phyloP scores from a whole-genome alignment of 1,284 basidiomycete genomes.

The Ustilago cynodontis region DNA sequence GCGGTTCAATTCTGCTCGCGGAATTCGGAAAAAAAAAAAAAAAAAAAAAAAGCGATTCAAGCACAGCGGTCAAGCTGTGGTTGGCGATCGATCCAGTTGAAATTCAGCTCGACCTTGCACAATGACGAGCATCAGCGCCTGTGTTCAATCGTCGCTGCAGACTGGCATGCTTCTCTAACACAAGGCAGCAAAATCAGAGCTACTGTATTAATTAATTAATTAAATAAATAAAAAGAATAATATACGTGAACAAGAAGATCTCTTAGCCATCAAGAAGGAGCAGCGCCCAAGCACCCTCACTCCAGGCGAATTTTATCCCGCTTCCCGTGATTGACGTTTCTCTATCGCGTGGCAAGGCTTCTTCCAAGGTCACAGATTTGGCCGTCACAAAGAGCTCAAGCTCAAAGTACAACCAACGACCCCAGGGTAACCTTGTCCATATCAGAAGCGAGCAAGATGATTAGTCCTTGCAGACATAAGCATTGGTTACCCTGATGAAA shows the following conservation, averaged over 20 bases:
- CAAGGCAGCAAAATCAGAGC: no score
- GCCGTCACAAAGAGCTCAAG: background rate
- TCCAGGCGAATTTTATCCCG: background rate
- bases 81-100: slow-evolving; percentile 5
- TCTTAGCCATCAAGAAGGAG: no score
- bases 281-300: no score
- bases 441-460: background rate
- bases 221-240: background rate
- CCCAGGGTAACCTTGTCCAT: background rate
- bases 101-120: slow-evolving; percentile 7
- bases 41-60: background rate
- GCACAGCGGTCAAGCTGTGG: background rate
- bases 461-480: no score
- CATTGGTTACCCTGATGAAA: background rate
- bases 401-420: no score
- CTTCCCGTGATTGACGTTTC: background rate
- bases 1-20: background rate
- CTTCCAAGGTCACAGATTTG: no score
- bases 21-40: background rate
- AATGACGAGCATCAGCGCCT: slow-evolving; percentile 11
- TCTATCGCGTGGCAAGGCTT: no score
- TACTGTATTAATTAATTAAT: no score
- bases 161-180: background rate
- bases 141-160: slow-evolving; percentile 9
- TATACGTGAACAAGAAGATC: background rate